Base-by-base conservation (phyloP, 176 grass and related monocot genomes). In the Raddia distichophylla region DNA sequence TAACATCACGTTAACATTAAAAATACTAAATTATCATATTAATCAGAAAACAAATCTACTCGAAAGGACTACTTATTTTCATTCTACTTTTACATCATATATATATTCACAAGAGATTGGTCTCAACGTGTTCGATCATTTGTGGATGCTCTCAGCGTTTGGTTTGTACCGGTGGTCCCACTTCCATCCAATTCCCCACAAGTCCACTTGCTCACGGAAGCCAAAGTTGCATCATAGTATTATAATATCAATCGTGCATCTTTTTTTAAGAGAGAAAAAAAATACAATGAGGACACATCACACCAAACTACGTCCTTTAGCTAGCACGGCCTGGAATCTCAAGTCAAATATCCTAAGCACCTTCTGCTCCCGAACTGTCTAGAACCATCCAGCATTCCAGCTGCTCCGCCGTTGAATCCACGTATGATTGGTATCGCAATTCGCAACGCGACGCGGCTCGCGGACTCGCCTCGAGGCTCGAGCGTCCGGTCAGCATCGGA, bases 341-440 rank as follows among this genome's bases (percentile, higher is more conserved):
- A 0, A 10, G 40, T 78, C 59, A 80, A 84, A 75, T 68, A 75
- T 62, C 76, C 20, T 20, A 6, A 18, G 74, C 42, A 59, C 51
- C 51, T 45, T 66, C 22, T 11, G 18, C 80, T 32, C 16, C 0
- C 2, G 87, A 89, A 89, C 55, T 75, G 11, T 85, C 82, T 75
- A 75, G 87, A 89, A 89, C 58, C 16, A 66, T 80, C 47, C 1
- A 9, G 59, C 15, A 27, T 27, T 27, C 27, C 27, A 27, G 27
- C 27, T 27, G 27, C 27, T 27, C 27, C 27, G 27, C 27, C 27
- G 27, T 27, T 27, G 27, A 27, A 27, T 27, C 27, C 27, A 27
- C 27, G 27, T 27, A 27, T 27, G 27, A 27, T 27, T 27, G 27
- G n/a, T 56, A 18, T 67, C 10, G 10, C 10, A 35, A 59, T 58